A percentile compares a stretch with the other conserved stretches of the same genome.
Conservation (phyloP, 2,329 filamentous ascomycete genomes). For the Talaromyces pinophilus region DNA sequence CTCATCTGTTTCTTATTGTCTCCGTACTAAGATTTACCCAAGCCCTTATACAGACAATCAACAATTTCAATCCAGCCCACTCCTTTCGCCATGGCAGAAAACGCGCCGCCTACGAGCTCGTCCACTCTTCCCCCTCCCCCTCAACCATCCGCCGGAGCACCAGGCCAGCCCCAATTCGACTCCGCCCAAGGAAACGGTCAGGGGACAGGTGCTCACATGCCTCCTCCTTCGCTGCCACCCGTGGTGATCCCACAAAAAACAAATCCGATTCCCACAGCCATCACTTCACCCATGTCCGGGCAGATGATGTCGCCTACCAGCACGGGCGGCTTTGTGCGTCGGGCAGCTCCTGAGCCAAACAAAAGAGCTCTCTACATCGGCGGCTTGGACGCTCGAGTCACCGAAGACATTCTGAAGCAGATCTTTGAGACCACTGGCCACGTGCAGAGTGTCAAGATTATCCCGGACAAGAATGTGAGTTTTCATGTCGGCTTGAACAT, state of each 20-base stretch:
- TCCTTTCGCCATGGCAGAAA: conserved; percentile 71
- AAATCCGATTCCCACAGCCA: conserved; percentile 90
- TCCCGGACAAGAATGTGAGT: conserved; percentile 98
- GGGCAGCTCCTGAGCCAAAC: conserved; percentile 95
- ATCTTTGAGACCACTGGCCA: conserved; percentile 99
- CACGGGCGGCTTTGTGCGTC: conserved; percentile 76
- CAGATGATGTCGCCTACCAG: conserved; percentile 82
- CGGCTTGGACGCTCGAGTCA: conserved; percentile 90
- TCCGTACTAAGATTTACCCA: conserved; percentile 13
- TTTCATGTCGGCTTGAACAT: not conserved
- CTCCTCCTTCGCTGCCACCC: conserved; percentile 79
- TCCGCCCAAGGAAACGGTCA: conserved; percentile 69
- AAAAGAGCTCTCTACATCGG: conserved; percentile 97
- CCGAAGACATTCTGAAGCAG: conserved; percentile 92
- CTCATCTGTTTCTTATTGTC: conserved; percentile 10
- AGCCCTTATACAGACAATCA: not conserved
- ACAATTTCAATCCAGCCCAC: conserved; percentile 13
- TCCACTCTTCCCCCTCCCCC: conserved; percentile 70
- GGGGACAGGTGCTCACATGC: conserved; percentile 74
- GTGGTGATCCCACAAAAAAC: conserved; percentile 91
- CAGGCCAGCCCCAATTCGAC: conserved; percentile 68
- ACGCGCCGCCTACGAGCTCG: conserved; percentile 62
- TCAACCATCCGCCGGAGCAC: conserved; percentile 67
- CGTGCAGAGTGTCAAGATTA: conserved; percentile 98
- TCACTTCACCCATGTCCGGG: conserved; percentile 81